Conservation (phyloP, 306 rosid species). For the Hylodesmum podocarpum region DNA sequence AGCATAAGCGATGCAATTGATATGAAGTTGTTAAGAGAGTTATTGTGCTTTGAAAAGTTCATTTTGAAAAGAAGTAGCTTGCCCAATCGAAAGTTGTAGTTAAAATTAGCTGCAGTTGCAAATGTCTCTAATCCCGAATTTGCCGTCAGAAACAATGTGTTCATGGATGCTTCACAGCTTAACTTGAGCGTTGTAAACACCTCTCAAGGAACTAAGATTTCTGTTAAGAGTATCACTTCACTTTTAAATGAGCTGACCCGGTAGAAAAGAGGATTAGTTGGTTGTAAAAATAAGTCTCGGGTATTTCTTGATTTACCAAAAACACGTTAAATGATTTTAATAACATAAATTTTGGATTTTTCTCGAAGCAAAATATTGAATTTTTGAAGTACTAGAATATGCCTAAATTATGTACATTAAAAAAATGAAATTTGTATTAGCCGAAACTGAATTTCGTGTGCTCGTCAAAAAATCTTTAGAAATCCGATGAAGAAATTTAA, state of each 20-base stretch:
- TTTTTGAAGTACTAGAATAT: not conserved
- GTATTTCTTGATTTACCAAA: too few relatives aligned
- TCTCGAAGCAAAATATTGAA: not conserved
- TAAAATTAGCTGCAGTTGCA: not conserved
- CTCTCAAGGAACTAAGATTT: not conserved
- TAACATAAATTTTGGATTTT: not conserved
- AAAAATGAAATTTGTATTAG: not conserved
- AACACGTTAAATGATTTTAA: not conserved
- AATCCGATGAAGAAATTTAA: not conserved
- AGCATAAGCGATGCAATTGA: not conserved
- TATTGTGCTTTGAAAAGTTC: not conserved
- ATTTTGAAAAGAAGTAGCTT: not conserved
- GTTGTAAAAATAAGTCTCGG: too few relatives aligned
- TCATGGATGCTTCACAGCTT: too few relatives aligned
- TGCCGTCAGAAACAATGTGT: not conserved
- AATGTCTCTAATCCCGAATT: not conserved
- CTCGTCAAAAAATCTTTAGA: not conserved
- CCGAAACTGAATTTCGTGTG: not conserved
- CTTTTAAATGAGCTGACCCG: too few relatives aligned
- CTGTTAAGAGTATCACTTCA: too few relatives aligned
- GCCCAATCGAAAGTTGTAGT: not conserved
- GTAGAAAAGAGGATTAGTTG: too few relatives aligned
- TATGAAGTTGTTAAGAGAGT: not conserved
- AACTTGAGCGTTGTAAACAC: not conserved
- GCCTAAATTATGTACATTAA: not conserved